Conservation (phyloP, 352 stramenopile genomes). For the Phytophthora pini region DNA sequence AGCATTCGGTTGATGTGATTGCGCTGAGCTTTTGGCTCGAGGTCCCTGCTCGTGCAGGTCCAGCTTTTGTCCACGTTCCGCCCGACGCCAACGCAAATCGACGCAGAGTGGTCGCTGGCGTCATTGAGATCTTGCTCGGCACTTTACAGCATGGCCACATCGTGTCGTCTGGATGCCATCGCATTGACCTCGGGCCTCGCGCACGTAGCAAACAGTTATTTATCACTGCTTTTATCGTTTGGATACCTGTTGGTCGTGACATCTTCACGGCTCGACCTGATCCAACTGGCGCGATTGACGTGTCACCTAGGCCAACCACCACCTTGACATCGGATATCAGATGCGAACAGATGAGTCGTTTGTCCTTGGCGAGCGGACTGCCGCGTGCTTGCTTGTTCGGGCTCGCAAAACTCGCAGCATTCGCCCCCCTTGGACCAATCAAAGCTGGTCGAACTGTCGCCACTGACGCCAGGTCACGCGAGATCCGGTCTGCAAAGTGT, state of each 20-base stretch:
- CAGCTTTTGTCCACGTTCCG: conserved; percentile 29
- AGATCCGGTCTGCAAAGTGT: conserved; percentile 21
- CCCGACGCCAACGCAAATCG: conserved; percentile 26
- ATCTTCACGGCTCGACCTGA: neutral
- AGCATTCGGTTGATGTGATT: conserved; percentile 17
- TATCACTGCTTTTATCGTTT: conserved; percentile 7
- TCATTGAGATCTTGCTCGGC: conserved; percentile 25
- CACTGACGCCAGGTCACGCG: conserved; percentile 30
- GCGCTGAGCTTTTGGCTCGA: neutral
- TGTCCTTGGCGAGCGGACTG: conserved; percentile 5
- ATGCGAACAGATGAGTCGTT: conserved; percentile 19
- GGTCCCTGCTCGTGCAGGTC: neutral
- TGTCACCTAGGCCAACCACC: conserved; percentile 3
- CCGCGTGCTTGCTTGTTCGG: neutral
- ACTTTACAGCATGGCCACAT: conserved; percentile 30
- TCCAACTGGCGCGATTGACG: conserved; percentile 10
- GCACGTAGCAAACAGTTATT: neutral
- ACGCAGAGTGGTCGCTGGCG: conserved; percentile 26
- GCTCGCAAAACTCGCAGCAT: conserved; percentile 6
- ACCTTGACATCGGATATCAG: conserved; percentile 24
- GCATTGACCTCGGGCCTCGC: neutral
- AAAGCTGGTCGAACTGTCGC: conserved; percentile 27
- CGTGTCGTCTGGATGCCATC: conserved; percentile 11
- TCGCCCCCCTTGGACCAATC: conserved; percentile 23
- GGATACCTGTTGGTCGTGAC: neutral